Percentiles rank a stretch among this genome's conserved stretches.
phyloP scores from a whole-genome alignment of 2,329 filamentous ascomycete species.

The Colletotrichum sp. region DNA sequence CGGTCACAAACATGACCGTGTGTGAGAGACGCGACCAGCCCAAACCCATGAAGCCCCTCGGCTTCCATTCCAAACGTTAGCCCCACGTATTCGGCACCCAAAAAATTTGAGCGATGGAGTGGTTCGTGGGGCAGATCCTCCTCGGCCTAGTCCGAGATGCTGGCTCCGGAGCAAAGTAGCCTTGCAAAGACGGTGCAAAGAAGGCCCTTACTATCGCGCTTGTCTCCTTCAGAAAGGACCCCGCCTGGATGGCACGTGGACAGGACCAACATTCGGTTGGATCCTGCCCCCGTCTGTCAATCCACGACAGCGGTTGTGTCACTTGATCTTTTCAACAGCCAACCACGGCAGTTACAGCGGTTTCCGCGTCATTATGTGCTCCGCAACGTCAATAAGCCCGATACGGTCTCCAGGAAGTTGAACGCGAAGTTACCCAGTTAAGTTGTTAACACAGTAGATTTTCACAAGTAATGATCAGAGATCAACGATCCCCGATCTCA shows the following conservation, averaged over 20 bases:
- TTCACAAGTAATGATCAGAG: not conserved
- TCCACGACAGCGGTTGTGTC: conserved; percentile 19
- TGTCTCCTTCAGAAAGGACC: conserved; percentile 61
- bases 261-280: not conserved
- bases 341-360: not conserved
- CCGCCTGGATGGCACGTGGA: conserved; percentile 34
- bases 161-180: conserved; percentile 62
- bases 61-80: conserved; percentile 22
- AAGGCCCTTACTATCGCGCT: conserved; percentile 60
- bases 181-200: conserved; percentile 27
- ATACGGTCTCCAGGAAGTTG: not conserved
- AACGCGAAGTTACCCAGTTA: not conserved
- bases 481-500: not conserved
- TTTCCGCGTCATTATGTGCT: not conserved
- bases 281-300: conserved; percentile 11
- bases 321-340: conserved; percentile 16
- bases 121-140: conserved; percentile 38
- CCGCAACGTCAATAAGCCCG: not conserved
- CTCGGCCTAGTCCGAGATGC: conserved; percentile 61
- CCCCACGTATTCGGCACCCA: conserved; percentile 22
- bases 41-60: conserved; percentile 32
- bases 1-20: conserved; percentile 30
- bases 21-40: conserved; percentile 56
- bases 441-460: not conserved
- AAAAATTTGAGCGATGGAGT: conserved; percentile 27